These are phyloP conservation scores for Cubamyces sp. DNA, from an alignment of 768 basidiomycete species.

Conservation along the genomic window DNA sequence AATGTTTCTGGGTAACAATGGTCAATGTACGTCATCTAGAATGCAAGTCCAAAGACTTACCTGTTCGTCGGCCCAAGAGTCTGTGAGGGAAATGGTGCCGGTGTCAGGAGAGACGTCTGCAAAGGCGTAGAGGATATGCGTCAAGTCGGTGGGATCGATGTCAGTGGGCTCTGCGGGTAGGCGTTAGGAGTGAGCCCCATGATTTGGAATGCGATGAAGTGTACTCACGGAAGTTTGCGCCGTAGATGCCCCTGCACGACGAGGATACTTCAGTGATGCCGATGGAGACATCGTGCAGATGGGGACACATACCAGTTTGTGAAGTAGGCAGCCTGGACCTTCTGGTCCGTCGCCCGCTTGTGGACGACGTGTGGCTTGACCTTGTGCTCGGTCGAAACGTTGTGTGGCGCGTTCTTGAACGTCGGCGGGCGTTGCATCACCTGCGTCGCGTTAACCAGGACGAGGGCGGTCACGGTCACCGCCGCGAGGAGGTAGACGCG, in stretches of 20 bases:
- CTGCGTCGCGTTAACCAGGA: slow-evolving; percentile 42
- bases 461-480: slow-evolving; percentile 23
- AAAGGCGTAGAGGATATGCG: slow-evolving; percentile 82
- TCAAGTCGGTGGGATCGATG: slow-evolving; percentile 60
- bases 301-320: slow-evolving; percentile 49
- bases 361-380: slow-evolving; percentile 46
- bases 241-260: slow-evolving; percentile 34
- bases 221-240: slow-evolving; percentile 36
- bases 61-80: slow-evolving; percentile 74
- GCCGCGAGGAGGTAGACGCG: slow-evolving; percentile 24
- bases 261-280: not conserved
- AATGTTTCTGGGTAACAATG: slow-evolving; percentile 57
- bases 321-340: slow-evolving; percentile 50
- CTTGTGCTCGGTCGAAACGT: slow-evolving; percentile 33
- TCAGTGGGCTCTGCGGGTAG: slow-evolving; percentile 59
- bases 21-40: not conserved
- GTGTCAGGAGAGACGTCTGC: slow-evolving; percentile 68
- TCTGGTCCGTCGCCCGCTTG: slow-evolving; percentile 35
- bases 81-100: slow-evolving; percentile 68
- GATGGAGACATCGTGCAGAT: no score
- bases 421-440: slow-evolving; percentile 56
- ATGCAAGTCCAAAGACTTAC: slow-evolving; percentile 36
- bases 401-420: slow-evolving; percentile 48
- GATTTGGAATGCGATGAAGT: not conserved
- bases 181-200: not conserved